Evolutionary conservation across 495 filamentous ascomycete species (phyloP).

Genomic region (Aspergillus panamensis): DNA sequence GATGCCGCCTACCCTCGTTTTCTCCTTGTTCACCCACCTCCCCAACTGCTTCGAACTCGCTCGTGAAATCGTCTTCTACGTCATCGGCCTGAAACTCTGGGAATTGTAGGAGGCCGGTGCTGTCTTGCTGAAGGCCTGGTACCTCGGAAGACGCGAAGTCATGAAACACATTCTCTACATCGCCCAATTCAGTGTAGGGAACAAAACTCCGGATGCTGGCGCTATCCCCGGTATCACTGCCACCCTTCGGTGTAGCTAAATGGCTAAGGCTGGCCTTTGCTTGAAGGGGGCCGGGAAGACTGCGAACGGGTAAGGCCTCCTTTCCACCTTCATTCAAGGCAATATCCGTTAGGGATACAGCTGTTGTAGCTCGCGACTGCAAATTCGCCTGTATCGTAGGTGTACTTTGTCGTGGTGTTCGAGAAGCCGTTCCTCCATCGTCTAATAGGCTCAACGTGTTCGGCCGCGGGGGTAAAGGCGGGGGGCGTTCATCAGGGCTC

Average conservation of each 20-base stretch:
- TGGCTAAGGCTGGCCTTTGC: slow-evolving; percentile 45
- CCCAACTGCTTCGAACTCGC: slow-evolving; percentile 76
- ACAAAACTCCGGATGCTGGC: slow-evolving; percentile 81
- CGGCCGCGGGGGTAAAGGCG: slow-evolving; percentile 69
- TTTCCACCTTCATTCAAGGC: slow-evolving; percentile 63
- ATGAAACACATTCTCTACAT: slow-evolving; percentile 80
- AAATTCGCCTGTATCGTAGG: slow-evolving; percentile 41
- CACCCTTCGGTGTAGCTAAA: slow-evolving; percentile 40
- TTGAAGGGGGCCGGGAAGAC: slow-evolving; percentile 33
- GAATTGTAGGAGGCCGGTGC: slow-evolving; percentile 38
- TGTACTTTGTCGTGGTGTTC: slow-evolving; percentile 7
- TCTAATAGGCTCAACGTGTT: slow-evolving; percentile 42
- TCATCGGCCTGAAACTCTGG: slow-evolving; percentile 55
- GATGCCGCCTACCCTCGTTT: slow-evolving; percentile 58
- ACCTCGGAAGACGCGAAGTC: slow-evolving; percentile 49
- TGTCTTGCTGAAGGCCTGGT: slow-evolving; percentile 22
- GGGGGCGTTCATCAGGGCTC: slow-evolving; percentile 44
- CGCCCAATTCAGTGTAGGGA: slow-evolving; percentile 67
- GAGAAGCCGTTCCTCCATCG: slow-evolving; percentile 32
- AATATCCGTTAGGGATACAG: slow-evolving; percentile 73
- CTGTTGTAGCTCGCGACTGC: slow-evolving; percentile 76
- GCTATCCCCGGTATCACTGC: slow-evolving; percentile 69
- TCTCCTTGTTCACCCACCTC: slow-evolving; percentile 56
- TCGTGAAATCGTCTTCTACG: slow-evolving; percentile 59
- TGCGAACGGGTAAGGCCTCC: slow-evolving; percentile 49